Evolutionary conservation across 805 yeast species (phyloP), one percentile per base, ranked within the genome.

Genomic region (Torulaspora indica): DNA sequence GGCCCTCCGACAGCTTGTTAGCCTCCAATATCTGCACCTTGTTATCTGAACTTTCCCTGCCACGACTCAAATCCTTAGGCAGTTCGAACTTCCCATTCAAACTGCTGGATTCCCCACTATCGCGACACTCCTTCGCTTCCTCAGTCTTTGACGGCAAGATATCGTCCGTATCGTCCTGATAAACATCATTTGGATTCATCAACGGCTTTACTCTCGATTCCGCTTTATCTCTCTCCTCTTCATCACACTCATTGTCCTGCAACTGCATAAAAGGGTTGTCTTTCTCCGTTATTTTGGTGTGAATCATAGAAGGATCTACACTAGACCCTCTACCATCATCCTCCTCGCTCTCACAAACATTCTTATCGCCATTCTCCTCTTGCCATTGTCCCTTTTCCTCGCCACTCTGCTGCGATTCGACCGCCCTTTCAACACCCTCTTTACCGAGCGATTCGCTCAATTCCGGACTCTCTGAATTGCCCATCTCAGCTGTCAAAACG

Each of bases 1-100:
- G 66, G 1, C 66, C 64, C 35, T 60, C 67, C 2, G 60, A 56
- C 6, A 61, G 40, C 47, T 59, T 63, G 24, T 50, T 54, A 2
- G 67, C 64, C 29, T 64, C 68, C 29, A 53, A 43, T 15, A 64
- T 63, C 28, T 53, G 56, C 5, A 58, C 58, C 15, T 43, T 40
- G 22, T 30, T 30, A 13, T 18, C 12, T 8, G 34, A 17, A 31
- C 12, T 5, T 6, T 31, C 10, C 22, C 14, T 31, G 33, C 9
- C 33, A 30, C 3, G 4, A 30, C 14, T 30, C 20, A 14, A 13
- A 9, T 30, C 33, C 33, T 30, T 30, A 3, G 33, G 17, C 17
- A 31, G 2, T 1, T 31, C 34, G 14, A 31, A 31, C 8, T 31
- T 31, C 10, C 34, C 34, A 31, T 31, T 31, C 18, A 31, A 15